Evolutionary conservation across 805 yeast species (phyloP).

Genomic region (Yarrowia keelungensis): DNA sequence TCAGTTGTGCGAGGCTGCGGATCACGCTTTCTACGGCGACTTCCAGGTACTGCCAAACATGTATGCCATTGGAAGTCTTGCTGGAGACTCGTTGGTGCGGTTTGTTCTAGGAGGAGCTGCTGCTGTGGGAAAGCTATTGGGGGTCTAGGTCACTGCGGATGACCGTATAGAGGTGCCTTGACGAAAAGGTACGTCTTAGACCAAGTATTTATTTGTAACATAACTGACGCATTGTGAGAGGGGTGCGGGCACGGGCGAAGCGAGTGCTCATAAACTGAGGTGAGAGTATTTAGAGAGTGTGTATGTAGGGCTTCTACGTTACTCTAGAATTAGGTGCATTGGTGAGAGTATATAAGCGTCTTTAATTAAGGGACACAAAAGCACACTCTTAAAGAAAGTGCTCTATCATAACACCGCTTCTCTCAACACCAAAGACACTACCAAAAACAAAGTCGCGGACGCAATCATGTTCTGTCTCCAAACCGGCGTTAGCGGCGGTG

Average conservation of each 20-base stretch:
- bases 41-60: constrained; percentile 43
- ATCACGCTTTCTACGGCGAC: constrained; percentile 15
- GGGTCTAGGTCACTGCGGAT: constrained; percentile 4
- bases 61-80: constrained; percentile 47
- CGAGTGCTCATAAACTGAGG: too few species aligned
- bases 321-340: too few species aligned
- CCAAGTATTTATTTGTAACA: constrained; percentile 23
- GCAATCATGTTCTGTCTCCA: constrained; percentile 11
- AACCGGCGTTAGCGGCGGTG: background rate
- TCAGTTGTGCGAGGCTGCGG: background rate
- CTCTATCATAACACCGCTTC: background rate
- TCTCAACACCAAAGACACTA: background rate
- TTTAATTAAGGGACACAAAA: too few species aligned
- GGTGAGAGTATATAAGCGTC: too few species aligned
- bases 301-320: too few species aligned
- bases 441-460: background rate
- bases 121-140: constrained; percentile 48
- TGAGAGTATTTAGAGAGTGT: too few species aligned
- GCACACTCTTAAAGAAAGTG: too few species aligned
- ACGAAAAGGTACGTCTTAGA: too few species aligned
- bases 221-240: constrained; percentile 5
- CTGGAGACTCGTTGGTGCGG: constrained; percentile 49
- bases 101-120: constrained; percentile 47
- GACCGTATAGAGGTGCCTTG: background rate
- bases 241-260: too few species aligned